Percentiles rank a stretch among this genome's conserved stretches.
These are phyloP conservation scores for Gymnopus androsaceus DNA, from an alignment of 1,284 basidiomycete genomes.

Conservation along the genomic window DNA sequence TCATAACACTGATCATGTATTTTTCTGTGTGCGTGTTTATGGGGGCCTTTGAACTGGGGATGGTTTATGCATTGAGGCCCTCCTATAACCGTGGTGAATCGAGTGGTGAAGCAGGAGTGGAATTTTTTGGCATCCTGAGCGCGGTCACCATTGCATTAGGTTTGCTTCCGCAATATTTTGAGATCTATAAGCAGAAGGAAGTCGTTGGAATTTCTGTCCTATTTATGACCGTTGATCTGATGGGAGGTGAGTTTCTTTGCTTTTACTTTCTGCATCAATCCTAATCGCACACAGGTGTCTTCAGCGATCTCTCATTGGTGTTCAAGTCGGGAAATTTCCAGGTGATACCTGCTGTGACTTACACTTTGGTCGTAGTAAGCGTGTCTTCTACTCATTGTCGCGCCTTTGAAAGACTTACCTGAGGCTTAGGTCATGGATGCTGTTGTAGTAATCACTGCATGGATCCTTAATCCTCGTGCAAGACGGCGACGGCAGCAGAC, in stretches of 20 bases:
- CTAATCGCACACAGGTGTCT: conserved; percentile 48
- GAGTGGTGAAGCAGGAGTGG: conserved; percentile 48
- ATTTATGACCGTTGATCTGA: conserved; percentile 73
- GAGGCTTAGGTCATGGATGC: conserved; percentile 3
- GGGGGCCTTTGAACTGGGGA: conserved; percentile 61
- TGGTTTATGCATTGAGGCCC: conserved; percentile 54
- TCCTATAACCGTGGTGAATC: conserved; percentile 30
- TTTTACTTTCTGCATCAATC: background rate
- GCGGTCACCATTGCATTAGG: conserved; percentile 63
- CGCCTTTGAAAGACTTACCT: too few species aligned
- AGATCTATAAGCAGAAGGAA: conserved; percentile 71
- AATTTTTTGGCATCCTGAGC: conserved; percentile 67
- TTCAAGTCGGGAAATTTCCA: conserved; percentile 68
- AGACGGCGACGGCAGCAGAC: background rate
- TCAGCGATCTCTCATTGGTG: conserved; percentile 68
- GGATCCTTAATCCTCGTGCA: conserved; percentile 11
- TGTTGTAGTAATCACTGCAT: conserved; percentile 5
- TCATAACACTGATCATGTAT: conserved; percentile 32
- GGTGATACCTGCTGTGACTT: conserved; percentile 64
- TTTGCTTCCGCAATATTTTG: conserved; percentile 64
- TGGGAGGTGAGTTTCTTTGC: conserved; percentile 47
- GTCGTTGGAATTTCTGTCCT: conserved; percentile 73
- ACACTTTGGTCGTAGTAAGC: conserved; percentile 57
- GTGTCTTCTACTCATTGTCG: background rate
- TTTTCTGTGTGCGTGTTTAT: conserved; percentile 42